Evolutionary conservation across 208 protist species (phyloP).

Genomic region (Spongospora subterranea): DNA sequence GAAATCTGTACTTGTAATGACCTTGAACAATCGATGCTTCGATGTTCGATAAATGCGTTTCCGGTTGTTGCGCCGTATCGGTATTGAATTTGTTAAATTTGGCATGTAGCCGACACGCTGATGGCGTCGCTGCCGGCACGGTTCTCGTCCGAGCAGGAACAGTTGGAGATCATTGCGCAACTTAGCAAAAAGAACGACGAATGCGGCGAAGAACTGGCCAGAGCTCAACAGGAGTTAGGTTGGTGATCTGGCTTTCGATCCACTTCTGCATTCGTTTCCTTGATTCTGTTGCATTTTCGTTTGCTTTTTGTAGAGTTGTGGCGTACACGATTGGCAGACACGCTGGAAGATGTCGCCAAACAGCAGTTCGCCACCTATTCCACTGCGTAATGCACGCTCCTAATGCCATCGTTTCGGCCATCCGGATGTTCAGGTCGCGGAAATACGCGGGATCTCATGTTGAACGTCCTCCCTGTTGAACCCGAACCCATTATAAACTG

Average conservation of each 20-base stretch:
- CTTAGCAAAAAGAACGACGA: slow-evolving; percentile 29
- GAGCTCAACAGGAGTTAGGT: background rate
- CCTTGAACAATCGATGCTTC: background rate
- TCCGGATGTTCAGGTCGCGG: too few species aligned
- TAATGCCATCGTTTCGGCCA: too few species aligned
- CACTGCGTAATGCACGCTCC: background rate
- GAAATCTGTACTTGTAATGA: too few species aligned
- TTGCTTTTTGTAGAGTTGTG: background rate
- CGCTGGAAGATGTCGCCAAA: slow-evolving; percentile 20
- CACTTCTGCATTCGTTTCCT: too few species aligned
- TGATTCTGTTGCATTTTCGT: too few species aligned
- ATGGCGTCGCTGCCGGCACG: slow-evolving; percentile 30
- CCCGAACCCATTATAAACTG: too few species aligned
- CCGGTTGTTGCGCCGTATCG: background rate
- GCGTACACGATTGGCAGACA: background rate
- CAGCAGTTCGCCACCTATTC: slow-evolving; percentile 23
- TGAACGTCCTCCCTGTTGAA: too few species aligned
- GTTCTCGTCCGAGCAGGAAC: slow-evolving; percentile 33
- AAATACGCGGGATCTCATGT: too few species aligned
- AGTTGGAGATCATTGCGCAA: background rate
- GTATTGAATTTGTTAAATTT: background rate
- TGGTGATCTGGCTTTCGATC: background rate
- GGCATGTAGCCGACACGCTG: slow-evolving; percentile 25
- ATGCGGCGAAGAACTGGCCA: background rate
- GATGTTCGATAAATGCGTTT: background rate